These are phyloP conservation scores for Lipomyces yamanashiensis DNA, from an alignment of 805 yeast genomes.

Conservation along the genomic window DNA sequence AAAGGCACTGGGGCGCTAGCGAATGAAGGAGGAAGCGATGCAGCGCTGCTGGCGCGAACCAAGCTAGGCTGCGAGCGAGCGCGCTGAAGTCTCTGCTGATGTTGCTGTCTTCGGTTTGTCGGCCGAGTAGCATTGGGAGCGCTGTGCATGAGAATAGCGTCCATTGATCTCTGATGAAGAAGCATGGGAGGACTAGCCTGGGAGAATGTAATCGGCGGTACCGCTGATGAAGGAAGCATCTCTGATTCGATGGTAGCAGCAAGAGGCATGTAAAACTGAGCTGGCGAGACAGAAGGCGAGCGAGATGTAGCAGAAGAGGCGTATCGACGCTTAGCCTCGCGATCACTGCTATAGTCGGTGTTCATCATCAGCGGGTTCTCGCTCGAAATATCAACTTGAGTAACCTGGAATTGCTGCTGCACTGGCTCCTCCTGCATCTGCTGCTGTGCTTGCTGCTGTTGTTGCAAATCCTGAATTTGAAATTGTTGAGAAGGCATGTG, in stretches of 20 bases:
- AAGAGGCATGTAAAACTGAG: slow-evolving; percentile 9
- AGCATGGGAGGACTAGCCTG: slow-evolving; percentile 11
- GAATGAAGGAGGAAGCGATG: background rate
- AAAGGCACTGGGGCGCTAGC: background rate
- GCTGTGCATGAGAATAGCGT: slow-evolving; percentile 8
- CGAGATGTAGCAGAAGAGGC: slow-evolving; percentile 7
- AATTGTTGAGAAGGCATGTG: slow-evolving; percentile 12
- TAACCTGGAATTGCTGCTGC: slow-evolving; percentile 9
- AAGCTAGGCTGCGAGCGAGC: slow-evolving; percentile 20
- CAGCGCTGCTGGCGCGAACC: slow-evolving; percentile 6
- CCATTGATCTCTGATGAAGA: slow-evolving; percentile 14
- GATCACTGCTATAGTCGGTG: slow-evolving; percentile 8
- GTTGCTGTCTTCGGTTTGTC: slow-evolving; percentile 8
- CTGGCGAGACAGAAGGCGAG: slow-evolving; percentile 10
- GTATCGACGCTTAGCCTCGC: slow-evolving; percentile 13
- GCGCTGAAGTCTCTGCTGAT: slow-evolving; percentile 20
- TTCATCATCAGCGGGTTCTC: background rate
- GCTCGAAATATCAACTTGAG: background rate
- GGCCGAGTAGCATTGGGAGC: slow-evolving; percentile 2
- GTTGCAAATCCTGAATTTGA: slow-evolving; percentile 7
- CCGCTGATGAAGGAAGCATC: background rate
- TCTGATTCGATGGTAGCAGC: slow-evolving; percentile 5
- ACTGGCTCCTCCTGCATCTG: slow-evolving; percentile 5
- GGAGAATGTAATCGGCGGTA: background rate
- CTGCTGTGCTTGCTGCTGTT: slow-evolving; percentile 13